Evolutionary conservation across 2,329 filamentous ascomycete genomes (phyloP), one percentile per base, ranked within the genome.

Genomic region (Nannizziopsis arthrosporioides): DNA sequence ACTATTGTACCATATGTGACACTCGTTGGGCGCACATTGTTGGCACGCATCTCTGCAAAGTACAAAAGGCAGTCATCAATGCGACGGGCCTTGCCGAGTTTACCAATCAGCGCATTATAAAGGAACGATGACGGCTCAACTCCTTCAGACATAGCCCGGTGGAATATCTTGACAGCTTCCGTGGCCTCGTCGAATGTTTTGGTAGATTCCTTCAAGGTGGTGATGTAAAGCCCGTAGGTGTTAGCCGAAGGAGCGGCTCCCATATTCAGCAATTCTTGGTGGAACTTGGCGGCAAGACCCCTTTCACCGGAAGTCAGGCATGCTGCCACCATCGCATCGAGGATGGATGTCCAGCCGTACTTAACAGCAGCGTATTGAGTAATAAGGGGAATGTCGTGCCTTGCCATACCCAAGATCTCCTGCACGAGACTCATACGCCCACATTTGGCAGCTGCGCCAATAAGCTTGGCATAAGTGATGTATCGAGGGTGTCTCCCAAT

Each of bases 1-100:
- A 98, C 90, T 59, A 98, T 89, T 10, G 92, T 98, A 53, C 92
- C 92, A 60, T 98, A 98, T 0, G 92, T 98, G 49, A 98, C 92
- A 42, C 88, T 95, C 0, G 92, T 98, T 1, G 92, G 92, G 59
- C 90, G 89, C 61, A 98, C 90, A 48, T 87, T 85, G 42, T 93
- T 78, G 49, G 80, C 80, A 58, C 92, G 85, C 92, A 98, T 98
- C 72, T 96, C 92, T 19, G 85, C 84, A 67, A 98, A 98, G 75
- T 95, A 96, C 66, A 92, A 93, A 18, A 98, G 78, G 63, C 90
- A 96, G 71, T 98, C 92, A 57, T 98, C 92, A 54, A 98, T 96
- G 52, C 92, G 88, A 47, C 92, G 85, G 48, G 92, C 92, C 75
- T 96, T 96, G 61, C 92, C 92, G 36, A 98, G 81, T 73, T 98